Conservation (phyloP, 306 rosid genomes). For the Ceratonia siliqua region DNA sequence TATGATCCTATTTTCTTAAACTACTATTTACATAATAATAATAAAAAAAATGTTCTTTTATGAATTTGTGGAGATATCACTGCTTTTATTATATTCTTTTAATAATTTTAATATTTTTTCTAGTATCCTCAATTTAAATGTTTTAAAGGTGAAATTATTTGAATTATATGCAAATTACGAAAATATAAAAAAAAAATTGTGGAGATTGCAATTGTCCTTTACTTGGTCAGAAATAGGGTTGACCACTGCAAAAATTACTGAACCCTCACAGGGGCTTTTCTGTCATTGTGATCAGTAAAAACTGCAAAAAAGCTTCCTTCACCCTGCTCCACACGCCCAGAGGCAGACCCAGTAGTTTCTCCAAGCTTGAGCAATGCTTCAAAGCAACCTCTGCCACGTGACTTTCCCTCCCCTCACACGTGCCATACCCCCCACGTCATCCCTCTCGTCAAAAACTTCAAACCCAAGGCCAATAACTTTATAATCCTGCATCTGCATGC, state of each 20-base stretch:
- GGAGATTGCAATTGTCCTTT: conserved; percentile 1
- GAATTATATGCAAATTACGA: background rate
- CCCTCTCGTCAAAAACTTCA: background rate
- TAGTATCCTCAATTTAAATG: too few species aligned
- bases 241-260: conserved; percentile 27
- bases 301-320: conserved; percentile 20
- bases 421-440: conserved; percentile 42
- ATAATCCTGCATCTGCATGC: background rate
- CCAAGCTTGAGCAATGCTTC: conserved; percentile 16
- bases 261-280: conserved; percentile 18
- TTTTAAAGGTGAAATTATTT: background rate
- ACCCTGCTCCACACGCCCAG: conserved; percentile 22
- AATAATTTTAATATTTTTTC: too few species aligned
- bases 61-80: too few species aligned
- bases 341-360: conserved; percentile 34
- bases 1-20: too few species aligned
- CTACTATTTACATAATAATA: too few species aligned
- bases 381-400: conserved; percentile 46
- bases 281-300: conserved; percentile 31
- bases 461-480: conserved; percentile 1
- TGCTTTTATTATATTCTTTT: too few species aligned
- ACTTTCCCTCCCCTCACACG: conserved; percentile 33
- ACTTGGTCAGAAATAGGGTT: conserved; percentile 38
- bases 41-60: too few species aligned
- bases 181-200: background rate